Base-by-base conservation (phyloP, 1,284 basidiomycete genomes). In the Irpex sp. region DNA sequence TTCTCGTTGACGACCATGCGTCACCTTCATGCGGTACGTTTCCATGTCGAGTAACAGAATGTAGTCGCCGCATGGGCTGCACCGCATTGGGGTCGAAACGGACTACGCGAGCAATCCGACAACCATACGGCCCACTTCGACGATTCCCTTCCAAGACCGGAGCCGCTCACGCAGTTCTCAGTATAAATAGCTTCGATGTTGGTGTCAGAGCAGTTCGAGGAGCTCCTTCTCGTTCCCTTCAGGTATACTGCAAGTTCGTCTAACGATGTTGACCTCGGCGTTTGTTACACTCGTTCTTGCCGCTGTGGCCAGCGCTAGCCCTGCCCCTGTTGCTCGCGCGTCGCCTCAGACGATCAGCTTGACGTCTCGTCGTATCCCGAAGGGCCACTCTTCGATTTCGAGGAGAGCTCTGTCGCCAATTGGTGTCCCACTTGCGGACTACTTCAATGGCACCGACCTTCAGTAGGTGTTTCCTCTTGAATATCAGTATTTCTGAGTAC, bases 371-470 rank as follows among this genome's bases (percentile, higher is more conserved):
- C 70, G 68, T 46, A 67, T 73, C 19, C 70, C 74, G 26, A 60
- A 62, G 46, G 72, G 70, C 17, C 31, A 49, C 2, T 35, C 43
- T 31, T 33, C 57, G 33, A 33, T 43, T 15, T 43, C 35, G 13
- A 59, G 75, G 17, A 72, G 79, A 62, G 77, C 77, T 11, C 67
- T 82, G 49, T 67, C 75, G 39, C 76, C 80, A 11, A 65, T 72
- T 15, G 76, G 75, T 39, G 71, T 82, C 39, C 80, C 80, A 54
- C 71, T 84, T n/a, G 74, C 74, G 17, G 81, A 84, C 70, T 83
- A 82, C 68, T 85, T 83, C 75, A 68, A 77, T 49, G 81, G 82
- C 33, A 84, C 83, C 33, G 83, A 84, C 68, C 75, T 84, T 31
- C 83, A 84, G 81, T 83, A 63, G 69, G 76, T 67, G 36, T 56